Evolutionary conservation across 345 rosid genomes (phyloP).

Genomic region (Hibiscus mutabilis): DNA sequence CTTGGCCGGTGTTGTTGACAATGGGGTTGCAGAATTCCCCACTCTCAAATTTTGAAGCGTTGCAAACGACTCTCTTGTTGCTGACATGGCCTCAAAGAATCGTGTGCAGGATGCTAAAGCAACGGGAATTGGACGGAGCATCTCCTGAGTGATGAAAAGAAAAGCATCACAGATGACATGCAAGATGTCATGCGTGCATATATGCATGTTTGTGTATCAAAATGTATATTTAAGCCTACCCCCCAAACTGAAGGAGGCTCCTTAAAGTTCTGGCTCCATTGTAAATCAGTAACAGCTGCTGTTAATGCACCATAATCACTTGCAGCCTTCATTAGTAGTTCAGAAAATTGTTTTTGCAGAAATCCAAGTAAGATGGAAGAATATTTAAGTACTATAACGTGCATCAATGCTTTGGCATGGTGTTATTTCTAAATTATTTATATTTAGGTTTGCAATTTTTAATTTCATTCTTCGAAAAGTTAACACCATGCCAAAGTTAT

Average conservation of each 20-base stretch:
- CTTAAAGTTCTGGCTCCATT: slow-evolving; percentile 97
- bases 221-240: slow-evolving; percentile 37
- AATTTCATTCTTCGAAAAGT: too few species aligned
- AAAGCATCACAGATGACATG: neutral
- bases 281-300: slow-evolving; percentile 84
- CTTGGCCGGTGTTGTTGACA: slow-evolving; percentile 46
- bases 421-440: too few species aligned
- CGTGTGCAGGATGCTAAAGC: slow-evolving; percentile 97
- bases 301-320: slow-evolving; percentile 95
- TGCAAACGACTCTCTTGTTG: slow-evolving; percentile 96
- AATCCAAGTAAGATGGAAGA: slow-evolving; percentile 19
- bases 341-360: slow-evolving; percentile 93
- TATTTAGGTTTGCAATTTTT: too few species aligned
- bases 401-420: too few species aligned
- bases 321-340: slow-evolving; percentile 93
- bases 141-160: slow-evolving; percentile 49
- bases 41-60: slow-evolving; percentile 82
- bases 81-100: slow-evolving; percentile 97
- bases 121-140: slow-evolving; percentile 97
- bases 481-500: too few species aligned
- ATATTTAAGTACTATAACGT: too few species aligned
- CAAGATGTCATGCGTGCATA: neutral
- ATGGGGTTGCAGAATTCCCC: slow-evolving; percentile 50
- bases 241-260: slow-evolving; percentile 99
- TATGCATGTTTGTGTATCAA: neutral